These are phyloP conservation scores for Thermothielavioides terrestris DNA, from an alignment of 495 filamentous ascomycete genomes.

Conservation along the genomic window DNA sequence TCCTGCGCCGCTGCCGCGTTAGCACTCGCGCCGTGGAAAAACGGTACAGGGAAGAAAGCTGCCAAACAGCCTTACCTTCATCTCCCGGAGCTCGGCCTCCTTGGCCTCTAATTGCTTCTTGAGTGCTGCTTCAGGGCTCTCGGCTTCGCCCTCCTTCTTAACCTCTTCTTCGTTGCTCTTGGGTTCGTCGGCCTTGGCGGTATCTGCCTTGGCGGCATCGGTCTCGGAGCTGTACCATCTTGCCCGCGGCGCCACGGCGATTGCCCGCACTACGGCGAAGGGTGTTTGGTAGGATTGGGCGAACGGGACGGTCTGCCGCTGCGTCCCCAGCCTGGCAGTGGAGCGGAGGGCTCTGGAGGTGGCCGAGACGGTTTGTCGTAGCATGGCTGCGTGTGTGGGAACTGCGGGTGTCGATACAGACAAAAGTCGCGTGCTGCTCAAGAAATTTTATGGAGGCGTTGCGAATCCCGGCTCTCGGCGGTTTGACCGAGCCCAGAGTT, in stretches of 20 bases:
- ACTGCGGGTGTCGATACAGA: background rate
- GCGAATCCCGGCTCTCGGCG: background rate
- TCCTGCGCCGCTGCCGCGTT: constrained; percentile 49
- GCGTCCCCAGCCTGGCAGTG: constrained; percentile 15
- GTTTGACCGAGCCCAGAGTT: background rate
- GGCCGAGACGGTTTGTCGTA: constrained; percentile 33
- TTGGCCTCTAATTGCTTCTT: constrained; percentile 67
- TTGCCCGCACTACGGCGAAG: constrained; percentile 17
- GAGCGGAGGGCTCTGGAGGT: constrained; percentile 33
- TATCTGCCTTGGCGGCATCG: constrained; percentile 31
- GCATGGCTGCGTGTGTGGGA: constrained; percentile 28
- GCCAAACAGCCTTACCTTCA: constrained; percentile 58
- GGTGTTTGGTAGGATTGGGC: constrained; percentile 25
- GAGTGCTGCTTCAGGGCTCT: constrained; percentile 27
- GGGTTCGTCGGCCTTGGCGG: constrained; percentile 30
- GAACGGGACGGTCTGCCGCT: constrained; percentile 17
- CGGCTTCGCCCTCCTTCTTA: constrained; percentile 22
- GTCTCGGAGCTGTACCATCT: constrained; percentile 43
- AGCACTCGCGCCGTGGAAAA: background rate
- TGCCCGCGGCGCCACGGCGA: constrained; percentile 21
- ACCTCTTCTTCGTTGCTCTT: constrained; percentile 28
- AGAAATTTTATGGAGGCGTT: constrained; percentile 13
- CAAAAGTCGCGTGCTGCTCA: constrained; percentile 5
- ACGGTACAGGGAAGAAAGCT: background rate
- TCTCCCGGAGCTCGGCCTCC: constrained; percentile 70